Conservation (phyloP, 805 yeast species). For the Saturnispora kantuleensis region DNA sequence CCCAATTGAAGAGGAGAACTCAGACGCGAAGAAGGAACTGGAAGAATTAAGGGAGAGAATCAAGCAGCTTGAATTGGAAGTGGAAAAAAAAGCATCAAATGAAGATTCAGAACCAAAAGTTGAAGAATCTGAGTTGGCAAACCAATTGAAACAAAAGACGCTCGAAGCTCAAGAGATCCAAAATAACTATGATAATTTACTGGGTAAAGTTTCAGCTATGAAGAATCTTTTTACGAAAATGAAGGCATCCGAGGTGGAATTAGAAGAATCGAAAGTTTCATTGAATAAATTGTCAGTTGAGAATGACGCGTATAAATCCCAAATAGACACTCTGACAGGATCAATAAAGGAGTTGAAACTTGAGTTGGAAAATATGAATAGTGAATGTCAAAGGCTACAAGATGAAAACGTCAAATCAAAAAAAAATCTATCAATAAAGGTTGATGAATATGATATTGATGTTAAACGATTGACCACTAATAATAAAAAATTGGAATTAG, state of each 20-base stretch:
- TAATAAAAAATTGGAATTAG: constrained; percentile 31
- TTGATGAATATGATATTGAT: constrained; percentile 32
- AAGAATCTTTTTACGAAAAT: constrained; percentile 61
- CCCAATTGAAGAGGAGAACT: background rate
- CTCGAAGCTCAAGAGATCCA: constrained; percentile 50
- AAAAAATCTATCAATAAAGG: constrained; percentile 29
- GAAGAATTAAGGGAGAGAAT: background rate
- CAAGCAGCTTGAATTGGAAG: background rate
- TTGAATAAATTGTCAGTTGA: constrained; percentile 25
- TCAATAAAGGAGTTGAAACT: constrained; percentile 14
- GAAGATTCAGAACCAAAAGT: background rate
- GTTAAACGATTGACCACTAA: constrained; percentile 32
- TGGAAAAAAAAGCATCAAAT: background rate
- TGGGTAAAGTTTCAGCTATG: constrained; percentile 62
- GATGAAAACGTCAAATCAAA: constrained; percentile 30
- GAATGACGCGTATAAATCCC: constrained; percentile 20
- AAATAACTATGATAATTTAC: constrained; percentile 48
- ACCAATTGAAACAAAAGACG: constrained; percentile 28
- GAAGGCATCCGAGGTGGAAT: constrained; percentile 58
- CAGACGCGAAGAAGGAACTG: background rate
- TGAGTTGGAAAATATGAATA: constrained; percentile 35
- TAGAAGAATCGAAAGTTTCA: constrained; percentile 30
- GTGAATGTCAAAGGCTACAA: constrained; percentile 45
- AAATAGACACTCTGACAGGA: constrained; percentile 1
- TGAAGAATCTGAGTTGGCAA: constrained; percentile 9